These are phyloP conservation scores for Salix udensis DNA, from an alignment of 345 rosid species.

Conservation along the genomic window DNA sequence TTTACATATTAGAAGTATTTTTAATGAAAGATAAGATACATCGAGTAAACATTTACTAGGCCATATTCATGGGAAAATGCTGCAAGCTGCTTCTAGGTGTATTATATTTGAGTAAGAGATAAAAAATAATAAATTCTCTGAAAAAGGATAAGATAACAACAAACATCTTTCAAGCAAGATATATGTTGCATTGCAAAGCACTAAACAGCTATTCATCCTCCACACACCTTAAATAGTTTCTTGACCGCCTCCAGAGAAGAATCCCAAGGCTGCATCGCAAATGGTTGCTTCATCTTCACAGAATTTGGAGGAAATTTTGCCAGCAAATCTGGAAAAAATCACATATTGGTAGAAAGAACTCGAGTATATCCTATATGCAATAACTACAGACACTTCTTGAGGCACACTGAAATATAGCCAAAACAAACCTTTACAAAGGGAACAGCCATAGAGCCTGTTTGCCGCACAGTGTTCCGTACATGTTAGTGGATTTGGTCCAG, in stretches of 20 bases:
- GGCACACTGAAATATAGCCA: conserved; percentile 6
- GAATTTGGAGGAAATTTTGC: conserved; percentile 84
- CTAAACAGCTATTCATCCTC: conserved; percentile 8
- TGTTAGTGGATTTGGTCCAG: conserved; percentile 49
- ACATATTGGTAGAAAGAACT: conserved; percentile 11
- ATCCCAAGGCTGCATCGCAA: conserved; percentile 73
- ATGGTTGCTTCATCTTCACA: conserved; percentile 81
- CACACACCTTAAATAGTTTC: conserved; percentile 84
- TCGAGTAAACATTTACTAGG: background rate
- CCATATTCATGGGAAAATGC: background rate
- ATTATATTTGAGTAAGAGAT: background rate
- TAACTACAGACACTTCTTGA: conserved; percentile 11
- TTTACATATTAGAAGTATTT: background rate
- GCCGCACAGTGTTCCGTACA: conserved; percentile 66
- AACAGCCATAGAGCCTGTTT: conserved; percentile 49
- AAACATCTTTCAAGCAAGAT: background rate
- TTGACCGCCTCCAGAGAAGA: conserved; percentile 72
- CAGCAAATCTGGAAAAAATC: conserved; percentile 63
- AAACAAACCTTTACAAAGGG: conserved; percentile 76
- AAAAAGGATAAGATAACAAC: background rate
- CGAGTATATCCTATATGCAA: conserved; percentile 1
- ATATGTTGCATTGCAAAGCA: background rate
- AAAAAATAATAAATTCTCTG: background rate
- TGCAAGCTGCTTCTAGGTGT: background rate
- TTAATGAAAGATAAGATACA: background rate